These are phyloP conservation scores for Bipolaris bicolor DNA, from an alignment of 2,329 filamentous ascomycete species.

Conservation along the genomic window DNA sequence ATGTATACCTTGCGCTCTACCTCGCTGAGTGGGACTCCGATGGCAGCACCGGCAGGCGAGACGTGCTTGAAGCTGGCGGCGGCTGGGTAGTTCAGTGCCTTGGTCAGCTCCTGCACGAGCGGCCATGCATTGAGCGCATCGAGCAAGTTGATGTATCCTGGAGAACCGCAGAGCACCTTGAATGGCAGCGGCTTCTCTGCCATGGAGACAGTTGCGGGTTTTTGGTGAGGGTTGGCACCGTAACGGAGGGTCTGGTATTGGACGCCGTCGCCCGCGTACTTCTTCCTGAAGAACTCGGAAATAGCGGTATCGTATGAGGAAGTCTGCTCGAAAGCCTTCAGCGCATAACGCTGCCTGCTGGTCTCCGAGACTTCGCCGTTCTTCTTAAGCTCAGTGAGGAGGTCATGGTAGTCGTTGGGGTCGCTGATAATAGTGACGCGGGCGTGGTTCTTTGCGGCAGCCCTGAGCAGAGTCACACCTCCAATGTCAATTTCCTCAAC, in stretches of 20 bases:
- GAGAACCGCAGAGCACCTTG: slow-evolving; percentile 87
- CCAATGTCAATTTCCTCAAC: slow-evolving; percentile 98
- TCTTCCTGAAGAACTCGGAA: slow-evolving; percentile 95
- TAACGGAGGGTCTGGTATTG: slow-evolving; percentile 90
- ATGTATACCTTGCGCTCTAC: slow-evolving; percentile 98
- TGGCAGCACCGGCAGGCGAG: slow-evolving; percentile 92
- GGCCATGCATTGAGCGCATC: slow-evolving; percentile 97
- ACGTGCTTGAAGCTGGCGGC: slow-evolving; percentile 98
- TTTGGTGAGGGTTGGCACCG: slow-evolving; percentile 97
- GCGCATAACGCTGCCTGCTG: slow-evolving; percentile 85
- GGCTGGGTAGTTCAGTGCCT: slow-evolving; percentile 83
- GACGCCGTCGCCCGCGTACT: slow-evolving; percentile 84
- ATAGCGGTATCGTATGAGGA: slow-evolving; percentile 96
- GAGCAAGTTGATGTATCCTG: slow-evolving; percentile 96
- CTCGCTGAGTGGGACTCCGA: slow-evolving; percentile 83
- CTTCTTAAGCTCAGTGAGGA: slow-evolving; percentile 88
- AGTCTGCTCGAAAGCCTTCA: slow-evolving; percentile 98
- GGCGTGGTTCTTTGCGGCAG: slow-evolving; percentile 96
- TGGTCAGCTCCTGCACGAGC: slow-evolving; percentile 92
- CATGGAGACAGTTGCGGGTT: slow-evolving; percentile 86
- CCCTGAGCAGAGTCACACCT: slow-evolving; percentile 93
- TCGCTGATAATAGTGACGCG: slow-evolving; percentile 96
- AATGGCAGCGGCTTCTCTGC: slow-evolving; percentile 81
- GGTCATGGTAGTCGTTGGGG: slow-evolving; percentile 90
- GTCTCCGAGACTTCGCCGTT: slow-evolving; percentile 82